A percentile compares a stretch with the other conserved stretches of the same genome.
Conservation (phyloP, 2,329 filamentous ascomycete species). For the Neocatenulostroma microsporum region DNA sequence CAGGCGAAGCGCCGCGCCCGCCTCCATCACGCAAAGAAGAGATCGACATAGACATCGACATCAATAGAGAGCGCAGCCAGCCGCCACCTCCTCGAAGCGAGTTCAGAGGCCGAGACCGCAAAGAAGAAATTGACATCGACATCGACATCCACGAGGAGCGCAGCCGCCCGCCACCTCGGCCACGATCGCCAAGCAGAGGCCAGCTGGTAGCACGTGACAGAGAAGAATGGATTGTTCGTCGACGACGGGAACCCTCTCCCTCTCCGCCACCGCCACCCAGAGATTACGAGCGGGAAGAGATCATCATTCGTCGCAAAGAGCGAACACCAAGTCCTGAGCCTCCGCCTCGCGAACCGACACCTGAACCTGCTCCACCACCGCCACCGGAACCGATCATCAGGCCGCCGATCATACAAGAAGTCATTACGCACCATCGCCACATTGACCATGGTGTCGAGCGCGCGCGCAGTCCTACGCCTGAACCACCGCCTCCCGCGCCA, state of each 20-base stretch:
- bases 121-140: conserved; percentile 29
- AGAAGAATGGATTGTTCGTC: conserved; percentile 32
- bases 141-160: conserved; percentile 36
- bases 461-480: conserved; percentile 40
- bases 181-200: conserved; percentile 25
- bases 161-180: conserved; percentile 20
- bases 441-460: conserved; percentile 64
- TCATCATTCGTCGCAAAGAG: conserved; percentile 43
- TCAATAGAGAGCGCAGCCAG: conserved; percentile 21
- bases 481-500: conserved; percentile 29
- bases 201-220: conserved; percentile 29
- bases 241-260: conserved; percentile 27
- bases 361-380: conserved; percentile 40
- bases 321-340: conserved; percentile 26
- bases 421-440: conserved; percentile 81
- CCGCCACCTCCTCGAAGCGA: conserved; percentile 18
- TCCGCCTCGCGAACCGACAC: conserved; percentile 37
- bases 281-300: conserved; percentile 32
- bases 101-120: conserved; percentile 12
- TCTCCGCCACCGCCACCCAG: conserved; percentile 30
- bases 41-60: conserved; percentile 32
- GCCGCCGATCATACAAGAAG: conserved; percentile 76
- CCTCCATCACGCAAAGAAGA: conserved; percentile 20
- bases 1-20: conserved; percentile 21
- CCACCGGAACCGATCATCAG: conserved; percentile 60